These are phyloP conservation scores for Cyamopsis tetragonoloba DNA, from an alignment of 306 rosid genomes.

Conservation along the genomic window DNA sequence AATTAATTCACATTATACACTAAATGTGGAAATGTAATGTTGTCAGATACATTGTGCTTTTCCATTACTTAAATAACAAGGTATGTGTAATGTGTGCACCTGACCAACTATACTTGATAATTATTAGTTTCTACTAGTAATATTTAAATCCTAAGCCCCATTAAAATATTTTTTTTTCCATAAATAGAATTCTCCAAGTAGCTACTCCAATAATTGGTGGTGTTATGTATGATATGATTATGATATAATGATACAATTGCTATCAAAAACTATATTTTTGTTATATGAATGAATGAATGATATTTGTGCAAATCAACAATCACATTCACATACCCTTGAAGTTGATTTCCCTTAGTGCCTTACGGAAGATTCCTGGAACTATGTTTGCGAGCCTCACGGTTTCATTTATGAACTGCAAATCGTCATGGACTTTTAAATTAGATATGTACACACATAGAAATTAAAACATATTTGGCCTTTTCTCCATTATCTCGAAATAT, in stretches of 20 bases:
- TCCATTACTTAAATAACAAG: slow-evolving; percentile 19
- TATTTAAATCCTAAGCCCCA: neutral
- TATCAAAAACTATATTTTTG: neutral
- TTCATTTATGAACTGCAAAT: slow-evolving; percentile 81
- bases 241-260: too few species aligned
- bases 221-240: too few species aligned
- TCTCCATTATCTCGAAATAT: too few species aligned
- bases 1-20: slow-evolving; percentile 12
- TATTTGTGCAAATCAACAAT: neutral
- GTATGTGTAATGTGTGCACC: slow-evolving; percentile 7
- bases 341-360: slow-evolving; percentile 60
- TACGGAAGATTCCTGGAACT: slow-evolving; percentile 93
- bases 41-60: slow-evolving; percentile 29
- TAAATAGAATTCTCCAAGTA: neutral
- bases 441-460: neutral
- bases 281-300: neutral
- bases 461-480: too few species aligned
- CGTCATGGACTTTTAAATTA: slow-evolving; percentile 18
- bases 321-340: slow-evolving; percentile 68
- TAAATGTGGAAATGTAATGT: neutral
- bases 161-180: neutral
- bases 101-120: neutral
- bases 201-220: slow-evolving; percentile 21
- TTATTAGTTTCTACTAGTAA: neutral
- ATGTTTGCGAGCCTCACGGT: slow-evolving; percentile 94